These are phyloP conservation scores for Begonia loranthoides DNA, from an alignment of 306 rosid genomes.

Conservation along the genomic window DNA sequence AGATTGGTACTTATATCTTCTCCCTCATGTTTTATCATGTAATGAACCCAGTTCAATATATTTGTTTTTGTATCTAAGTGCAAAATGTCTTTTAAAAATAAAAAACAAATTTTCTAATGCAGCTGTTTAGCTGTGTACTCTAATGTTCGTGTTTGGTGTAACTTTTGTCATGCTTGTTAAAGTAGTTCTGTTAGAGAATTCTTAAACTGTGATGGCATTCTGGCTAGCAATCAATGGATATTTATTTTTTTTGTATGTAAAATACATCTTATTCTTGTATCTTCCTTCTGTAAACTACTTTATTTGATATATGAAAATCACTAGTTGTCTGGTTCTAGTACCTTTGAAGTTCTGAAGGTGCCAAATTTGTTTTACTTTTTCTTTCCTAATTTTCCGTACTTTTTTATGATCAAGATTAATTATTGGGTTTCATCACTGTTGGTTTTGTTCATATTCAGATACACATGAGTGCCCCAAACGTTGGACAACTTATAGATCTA, in stretches of 20 bases:
- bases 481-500: slow-evolving; percentile 75
- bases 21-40: slow-evolving; percentile 9
- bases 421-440: slow-evolving; percentile 4
- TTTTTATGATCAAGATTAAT: not conserved
- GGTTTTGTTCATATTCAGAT: slow-evolving; percentile 36
- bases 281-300: too few species aligned
- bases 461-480: slow-evolving; percentile 83
- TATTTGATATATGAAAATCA: not conserved
- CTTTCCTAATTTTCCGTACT: not conserved
- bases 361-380: not conserved
- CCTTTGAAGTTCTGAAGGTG: not conserved
- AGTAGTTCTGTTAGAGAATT: too few species aligned
- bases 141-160: too few species aligned
- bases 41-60: not conserved
- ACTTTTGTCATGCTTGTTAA: too few species aligned
- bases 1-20: slow-evolving; percentile 47
- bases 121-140: too few species aligned
- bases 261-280: too few species aligned
- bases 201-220: too few species aligned
- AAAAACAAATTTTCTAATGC: too few species aligned
- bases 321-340: not conserved
- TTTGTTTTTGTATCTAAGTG: not conserved
- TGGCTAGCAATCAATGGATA: too few species aligned
- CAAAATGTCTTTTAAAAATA: too few species aligned
- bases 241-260: too few species aligned